Evolutionary conservation across 1,139 yeast species (phyloP).

Genomic region (Keqinozyma sinolaborantium): DNA sequence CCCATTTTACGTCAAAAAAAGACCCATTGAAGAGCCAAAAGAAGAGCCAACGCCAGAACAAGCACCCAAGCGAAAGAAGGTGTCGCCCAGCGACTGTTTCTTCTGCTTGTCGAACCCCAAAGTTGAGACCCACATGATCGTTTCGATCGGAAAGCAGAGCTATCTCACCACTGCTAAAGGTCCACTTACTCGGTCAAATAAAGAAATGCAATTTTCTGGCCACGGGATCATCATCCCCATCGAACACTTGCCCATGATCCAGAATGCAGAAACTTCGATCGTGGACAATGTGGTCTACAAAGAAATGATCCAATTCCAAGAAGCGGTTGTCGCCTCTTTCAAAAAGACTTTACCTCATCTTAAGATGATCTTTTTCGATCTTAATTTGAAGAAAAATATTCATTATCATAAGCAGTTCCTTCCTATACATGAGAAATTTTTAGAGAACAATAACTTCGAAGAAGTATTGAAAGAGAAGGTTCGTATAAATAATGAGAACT

Average conservation of each 20-base stretch:
- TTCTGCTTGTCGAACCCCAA: constrained; percentile 82
- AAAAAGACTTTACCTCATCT: constrained; percentile 24
- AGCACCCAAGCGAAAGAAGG: constrained; percentile 26
- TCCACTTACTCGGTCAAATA: constrained; percentile 59
- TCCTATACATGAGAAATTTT: constrained; percentile 48
- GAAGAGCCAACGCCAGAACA: constrained; percentile 7
- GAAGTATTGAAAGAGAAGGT: constrained; percentile 35
- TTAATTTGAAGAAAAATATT: constrained; percentile 52
- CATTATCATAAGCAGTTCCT: constrained; percentile 66
- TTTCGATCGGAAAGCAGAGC: constrained; percentile 63
- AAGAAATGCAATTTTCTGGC: constrained; percentile 58
- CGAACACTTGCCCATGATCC: constrained; percentile 58
- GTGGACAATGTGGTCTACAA: constrained; percentile 15
- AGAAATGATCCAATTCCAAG: constrained; percentile 38
- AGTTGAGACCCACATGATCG: constrained; percentile 75
- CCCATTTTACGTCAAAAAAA: constrained; percentile 28
- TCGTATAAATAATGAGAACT: constrained; percentile 48
- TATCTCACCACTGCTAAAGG: constrained; percentile 87
- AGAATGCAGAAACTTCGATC: constrained; percentile 7
- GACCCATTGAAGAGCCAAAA: constrained; percentile 6
- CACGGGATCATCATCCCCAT: constrained; percentile 85
- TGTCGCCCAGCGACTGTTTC: constrained; percentile 64
- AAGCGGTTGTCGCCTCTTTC: constrained; percentile 46
- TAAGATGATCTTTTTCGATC: constrained; percentile 58
- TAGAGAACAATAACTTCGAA: constrained; percentile 28